These are phyloP conservation scores for Paspalum notatum DNA, from an alignment of 176 grass and related monocot species.

Conservation along the genomic window DNA sequence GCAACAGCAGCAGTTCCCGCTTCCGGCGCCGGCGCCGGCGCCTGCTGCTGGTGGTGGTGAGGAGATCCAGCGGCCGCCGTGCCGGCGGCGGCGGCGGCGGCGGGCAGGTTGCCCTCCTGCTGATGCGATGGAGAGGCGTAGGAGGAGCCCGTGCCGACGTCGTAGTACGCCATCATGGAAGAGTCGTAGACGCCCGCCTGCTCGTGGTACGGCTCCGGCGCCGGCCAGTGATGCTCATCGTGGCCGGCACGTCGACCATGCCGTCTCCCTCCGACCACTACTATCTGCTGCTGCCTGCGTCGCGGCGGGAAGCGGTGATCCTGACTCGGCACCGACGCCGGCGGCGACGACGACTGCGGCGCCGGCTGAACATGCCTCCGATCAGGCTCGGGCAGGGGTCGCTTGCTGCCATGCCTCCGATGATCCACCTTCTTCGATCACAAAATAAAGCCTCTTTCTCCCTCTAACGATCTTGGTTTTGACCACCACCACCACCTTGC, in stretches of 20 bases:
- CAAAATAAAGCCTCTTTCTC: background rate
- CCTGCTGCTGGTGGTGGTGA: background rate
- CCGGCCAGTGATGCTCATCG: constrained; percentile 8
- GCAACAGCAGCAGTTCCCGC: background rate
- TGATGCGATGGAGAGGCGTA: constrained; percentile 31
- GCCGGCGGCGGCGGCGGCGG: background rate
- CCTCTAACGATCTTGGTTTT: constrained; percentile 14
- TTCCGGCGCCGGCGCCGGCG: background rate
- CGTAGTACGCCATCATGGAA: constrained; percentile 35
- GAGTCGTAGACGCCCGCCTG: constrained; percentile 33
- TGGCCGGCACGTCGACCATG: background rate
- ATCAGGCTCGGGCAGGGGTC: constrained; percentile 59
- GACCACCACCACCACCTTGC: constrained; percentile 12
- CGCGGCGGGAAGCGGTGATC: background rate
- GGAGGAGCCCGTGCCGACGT: constrained; percentile 34
- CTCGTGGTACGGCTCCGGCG: background rate
- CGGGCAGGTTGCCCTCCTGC: background rate
- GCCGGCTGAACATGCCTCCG: background rate
- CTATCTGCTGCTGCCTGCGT: background rate
- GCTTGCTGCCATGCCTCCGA: constrained; percentile 73
- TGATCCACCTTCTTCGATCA: constrained; percentile 48
- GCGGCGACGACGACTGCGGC: background rate
- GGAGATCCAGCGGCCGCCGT: background rate
- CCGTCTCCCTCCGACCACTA: background rate
- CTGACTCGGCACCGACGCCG: background rate